These are phyloP conservation scores for Coffea canephora DNA, from an alignment of 257 asterid species.

Conservation along the genomic window DNA sequence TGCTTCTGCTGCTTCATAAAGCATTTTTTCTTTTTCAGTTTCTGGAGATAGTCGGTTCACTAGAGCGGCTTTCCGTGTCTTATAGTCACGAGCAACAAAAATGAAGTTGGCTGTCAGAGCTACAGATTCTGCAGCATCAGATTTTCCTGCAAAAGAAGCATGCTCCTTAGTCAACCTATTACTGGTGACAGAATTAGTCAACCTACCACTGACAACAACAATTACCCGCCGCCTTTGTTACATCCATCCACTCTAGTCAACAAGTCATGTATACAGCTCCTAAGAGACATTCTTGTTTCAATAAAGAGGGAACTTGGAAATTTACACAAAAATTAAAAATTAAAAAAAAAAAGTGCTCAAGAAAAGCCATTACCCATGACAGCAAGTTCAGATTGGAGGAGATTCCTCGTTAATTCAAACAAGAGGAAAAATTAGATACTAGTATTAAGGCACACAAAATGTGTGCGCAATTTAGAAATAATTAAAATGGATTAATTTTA, in stretches of 20 bases:
- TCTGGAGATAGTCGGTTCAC: constrained; percentile 70
- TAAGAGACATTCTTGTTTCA: neutral
- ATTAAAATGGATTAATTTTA: too few relatives aligned
- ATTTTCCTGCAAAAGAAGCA: constrained; percentile 36
- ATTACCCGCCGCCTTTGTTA: neutral
- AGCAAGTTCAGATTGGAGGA: neutral
- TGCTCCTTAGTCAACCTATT: constrained; percentile 8
- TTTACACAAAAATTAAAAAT: neutral
- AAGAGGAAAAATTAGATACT: neutral
- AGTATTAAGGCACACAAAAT: too few relatives aligned
- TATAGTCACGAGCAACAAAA: constrained; percentile 94
- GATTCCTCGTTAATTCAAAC: neutral
- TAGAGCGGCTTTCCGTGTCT: constrained; percentile 79
- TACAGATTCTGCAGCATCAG: constrained; percentile 49
- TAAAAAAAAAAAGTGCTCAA: neutral
- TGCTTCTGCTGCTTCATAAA: constrained; percentile 76
- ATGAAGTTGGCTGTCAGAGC: constrained; percentile 90
- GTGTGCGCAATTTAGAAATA: too few relatives aligned
- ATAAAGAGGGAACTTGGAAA: neutral
- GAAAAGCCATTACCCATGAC: neutral
- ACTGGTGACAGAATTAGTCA: neutral
- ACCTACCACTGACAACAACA: neutral
- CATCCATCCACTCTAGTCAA: neutral
- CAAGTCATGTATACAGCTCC: neutral
- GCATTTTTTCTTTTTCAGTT: constrained; percentile 65